Percentiles rank a stretch among this genome's conserved stretches.
Conservation (phyloP, 805 yeast genomes). For the Kazachstania africana region DNA sequence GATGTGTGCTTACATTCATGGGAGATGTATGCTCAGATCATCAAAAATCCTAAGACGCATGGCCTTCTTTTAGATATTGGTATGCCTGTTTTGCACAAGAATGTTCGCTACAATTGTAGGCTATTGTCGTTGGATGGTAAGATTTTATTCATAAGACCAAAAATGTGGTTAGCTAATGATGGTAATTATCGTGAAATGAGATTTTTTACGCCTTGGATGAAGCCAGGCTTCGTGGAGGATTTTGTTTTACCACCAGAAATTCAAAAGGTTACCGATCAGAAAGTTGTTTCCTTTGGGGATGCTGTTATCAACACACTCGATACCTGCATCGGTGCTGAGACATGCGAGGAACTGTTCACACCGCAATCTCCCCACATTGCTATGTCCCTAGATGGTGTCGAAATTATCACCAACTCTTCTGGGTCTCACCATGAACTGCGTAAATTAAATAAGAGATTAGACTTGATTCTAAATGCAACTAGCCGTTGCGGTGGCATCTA, state of each 20-base stretch:
- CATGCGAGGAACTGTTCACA: constrained; percentile 95
- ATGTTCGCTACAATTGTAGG: constrained; percentile 86
- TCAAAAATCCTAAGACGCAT: constrained; percentile 53
- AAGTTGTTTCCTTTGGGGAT: constrained; percentile 74
- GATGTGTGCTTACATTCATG: constrained; percentile 85
- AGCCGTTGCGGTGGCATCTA: constrained; percentile 95
- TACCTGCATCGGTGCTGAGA: constrained; percentile 91
- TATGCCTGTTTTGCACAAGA: constrained; percentile 83
- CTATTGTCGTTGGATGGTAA: constrained; percentile 67
- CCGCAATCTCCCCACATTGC: constrained; percentile 92
- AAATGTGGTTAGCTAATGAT: constrained; percentile 87
- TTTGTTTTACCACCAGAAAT: constrained; percentile 62
- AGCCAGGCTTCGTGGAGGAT: constrained; percentile 63
- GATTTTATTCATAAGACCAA: constrained; percentile 82
- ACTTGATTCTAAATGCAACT: constrained; percentile 83
- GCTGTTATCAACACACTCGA: constrained; percentile 76
- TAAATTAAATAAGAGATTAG: constrained; percentile 74
- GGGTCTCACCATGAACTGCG: constrained; percentile 98
- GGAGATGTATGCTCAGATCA: constrained; percentile 82
- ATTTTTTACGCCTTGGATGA: constrained; percentile 88
- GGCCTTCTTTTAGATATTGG: constrained; percentile 86
- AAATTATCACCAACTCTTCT: constrained; percentile 86
- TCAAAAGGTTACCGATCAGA: constrained; percentile 54
- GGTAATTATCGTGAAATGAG: constrained; percentile 98
- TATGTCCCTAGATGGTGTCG: constrained; percentile 94